Conservation (phyloP, 495 filamentous ascomycete species). For the Chaetomium tenue region DNA sequence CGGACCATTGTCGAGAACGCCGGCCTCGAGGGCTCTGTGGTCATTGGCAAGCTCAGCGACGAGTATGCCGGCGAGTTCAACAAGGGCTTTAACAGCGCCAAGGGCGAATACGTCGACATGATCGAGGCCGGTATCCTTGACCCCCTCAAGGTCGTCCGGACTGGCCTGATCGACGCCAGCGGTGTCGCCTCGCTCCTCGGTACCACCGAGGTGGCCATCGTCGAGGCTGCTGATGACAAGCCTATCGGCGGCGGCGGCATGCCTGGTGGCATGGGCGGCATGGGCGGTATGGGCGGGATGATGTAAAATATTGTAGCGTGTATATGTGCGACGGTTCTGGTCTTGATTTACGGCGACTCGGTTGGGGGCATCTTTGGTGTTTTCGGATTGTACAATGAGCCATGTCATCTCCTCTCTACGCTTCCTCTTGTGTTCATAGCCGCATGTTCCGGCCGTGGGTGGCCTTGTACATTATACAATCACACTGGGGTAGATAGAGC, state of each 20-base stretch:
- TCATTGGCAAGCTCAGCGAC: conserved; percentile 97
- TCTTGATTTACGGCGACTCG: conserved; percentile 37
- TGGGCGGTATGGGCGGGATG: conserved; percentile 60
- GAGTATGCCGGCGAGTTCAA: conserved; percentile 93
- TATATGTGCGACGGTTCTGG: conserved; percentile 20
- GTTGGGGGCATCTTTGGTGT: conserved; percentile 38
- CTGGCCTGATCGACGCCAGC: conserved; percentile 87
- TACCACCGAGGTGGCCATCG: conserved; percentile 96
- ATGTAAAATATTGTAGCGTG: conserved; percentile 41
- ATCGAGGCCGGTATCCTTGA: conserved; percentile 95
- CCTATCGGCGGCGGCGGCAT: conserved; percentile 58
- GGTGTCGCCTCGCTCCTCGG: conserved; percentile 96
- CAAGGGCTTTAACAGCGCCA: conserved; percentile 93
- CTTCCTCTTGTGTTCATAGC: conserved; percentile 32
- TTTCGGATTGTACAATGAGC: conserved; percentile 36
- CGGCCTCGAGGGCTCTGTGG: conserved; percentile 89
- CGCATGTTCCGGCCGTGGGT: conserved; percentile 25
- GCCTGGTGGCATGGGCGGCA: conserved; percentile 50
- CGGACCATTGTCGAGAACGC: conserved; percentile 97
- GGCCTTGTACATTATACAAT: conserved; percentile 37
- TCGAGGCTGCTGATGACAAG: conserved; percentile 95
- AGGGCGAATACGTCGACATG: conserved; percentile 98
- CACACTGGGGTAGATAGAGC: conserved; percentile 36
- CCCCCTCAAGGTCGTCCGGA: conserved; percentile 98
- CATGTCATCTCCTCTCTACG: conserved; percentile 41